These are phyloP conservation scores for Apophysomyces trapeziformis DNA, from an alignment of 371 early-diverging fungal species.

Conservation along the genomic window DNA sequence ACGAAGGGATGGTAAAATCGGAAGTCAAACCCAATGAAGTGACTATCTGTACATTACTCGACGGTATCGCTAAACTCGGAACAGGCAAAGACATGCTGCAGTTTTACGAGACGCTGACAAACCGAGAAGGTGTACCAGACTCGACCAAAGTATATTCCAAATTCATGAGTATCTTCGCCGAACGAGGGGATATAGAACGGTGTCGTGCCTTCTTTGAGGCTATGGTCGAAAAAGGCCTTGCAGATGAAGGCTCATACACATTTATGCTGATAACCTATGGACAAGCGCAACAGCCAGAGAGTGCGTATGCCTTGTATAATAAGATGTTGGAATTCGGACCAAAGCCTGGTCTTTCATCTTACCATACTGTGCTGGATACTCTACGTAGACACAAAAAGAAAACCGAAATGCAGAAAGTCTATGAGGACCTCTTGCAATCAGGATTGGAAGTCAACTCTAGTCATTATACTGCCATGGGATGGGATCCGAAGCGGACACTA, in stretches of 20 bases:
- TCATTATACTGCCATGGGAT: constrained; percentile 33
- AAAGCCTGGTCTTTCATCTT: constrained; percentile 31
- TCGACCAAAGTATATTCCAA: constrained; percentile 14
- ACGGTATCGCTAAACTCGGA: constrained; percentile 29
- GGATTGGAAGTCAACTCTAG: constrained; percentile 14
- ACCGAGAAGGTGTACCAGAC: constrained; percentile 13
- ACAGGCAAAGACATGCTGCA: constrained; percentile 24
- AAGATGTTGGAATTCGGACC: constrained; percentile 42
- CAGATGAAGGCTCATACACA: constrained; percentile 18
- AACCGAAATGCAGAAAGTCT: constrained; percentile 21
- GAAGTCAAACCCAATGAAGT: constrained; percentile 12
- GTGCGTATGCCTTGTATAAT: constrained; percentile 30
- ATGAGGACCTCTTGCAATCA: constrained; percentile 21
- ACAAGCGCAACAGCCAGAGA: constrained; percentile 19
- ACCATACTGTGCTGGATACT: constrained; percentile 29
- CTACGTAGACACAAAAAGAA: constrained; percentile 12
- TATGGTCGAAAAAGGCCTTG: constrained; percentile 18
- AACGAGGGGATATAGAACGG: constrained; percentile 18
- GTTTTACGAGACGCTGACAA: constrained; percentile 16
- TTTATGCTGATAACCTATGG: constrained; percentile 31
- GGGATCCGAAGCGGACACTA: constrained; percentile 30
- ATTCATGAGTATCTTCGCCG: constrained; percentile 29
- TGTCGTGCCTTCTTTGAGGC: constrained; percentile 19
- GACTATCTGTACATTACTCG: constrained; percentile 31
- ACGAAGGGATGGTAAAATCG: constrained; percentile 32